These are phyloP conservation scores for Ustilago xerochloae DNA, from an alignment of 1,284 basidiomycete genomes.

Conservation along the genomic window DNA sequence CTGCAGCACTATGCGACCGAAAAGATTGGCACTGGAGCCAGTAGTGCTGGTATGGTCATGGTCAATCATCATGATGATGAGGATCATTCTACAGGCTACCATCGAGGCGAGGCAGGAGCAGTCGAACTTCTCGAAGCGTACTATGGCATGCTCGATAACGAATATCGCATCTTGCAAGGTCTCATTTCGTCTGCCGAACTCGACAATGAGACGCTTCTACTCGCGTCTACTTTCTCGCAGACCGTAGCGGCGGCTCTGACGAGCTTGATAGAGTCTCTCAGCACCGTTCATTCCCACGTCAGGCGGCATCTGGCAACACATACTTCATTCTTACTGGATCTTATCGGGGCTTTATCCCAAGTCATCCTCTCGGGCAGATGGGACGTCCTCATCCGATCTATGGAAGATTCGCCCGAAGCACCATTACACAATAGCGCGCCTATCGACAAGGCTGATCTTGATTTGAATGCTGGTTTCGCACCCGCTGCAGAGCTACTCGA, in stretches of 20 bases:
- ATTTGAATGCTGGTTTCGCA: constrained; percentile 34
- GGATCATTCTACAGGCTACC: constrained; percentile 39
- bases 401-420: constrained; percentile 46
- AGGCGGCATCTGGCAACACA: constrained; percentile 53
- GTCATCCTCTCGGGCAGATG: constrained; percentile 35
- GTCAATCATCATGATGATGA: constrained; percentile 47
- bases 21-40: constrained; percentile 46
- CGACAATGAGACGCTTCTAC: constrained; percentile 36
- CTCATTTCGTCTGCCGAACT: constrained; percentile 43
- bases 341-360: constrained; percentile 37
- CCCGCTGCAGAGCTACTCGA: constrained; percentile 36
- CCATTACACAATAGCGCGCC: constrained; percentile 19
- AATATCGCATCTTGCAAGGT: constrained; percentile 45
- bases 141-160: constrained; percentile 56
- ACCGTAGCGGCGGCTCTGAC: constrained; percentile 33
- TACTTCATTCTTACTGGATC: constrained; percentile 57
- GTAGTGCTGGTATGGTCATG: constrained; percentile 50
- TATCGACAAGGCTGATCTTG: constrained; percentile 41
- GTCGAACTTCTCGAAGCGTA: constrained; percentile 51
- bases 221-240: constrained; percentile 42
- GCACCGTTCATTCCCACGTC: constrained; percentile 48
- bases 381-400: constrained; percentile 38
- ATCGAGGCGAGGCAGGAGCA: constrained; percentile 43
- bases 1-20: constrained; percentile 51
- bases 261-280: constrained; percentile 36